Conservation (phyloP, 129 eudicot species). For the Ambrosia trifida region DNA sequence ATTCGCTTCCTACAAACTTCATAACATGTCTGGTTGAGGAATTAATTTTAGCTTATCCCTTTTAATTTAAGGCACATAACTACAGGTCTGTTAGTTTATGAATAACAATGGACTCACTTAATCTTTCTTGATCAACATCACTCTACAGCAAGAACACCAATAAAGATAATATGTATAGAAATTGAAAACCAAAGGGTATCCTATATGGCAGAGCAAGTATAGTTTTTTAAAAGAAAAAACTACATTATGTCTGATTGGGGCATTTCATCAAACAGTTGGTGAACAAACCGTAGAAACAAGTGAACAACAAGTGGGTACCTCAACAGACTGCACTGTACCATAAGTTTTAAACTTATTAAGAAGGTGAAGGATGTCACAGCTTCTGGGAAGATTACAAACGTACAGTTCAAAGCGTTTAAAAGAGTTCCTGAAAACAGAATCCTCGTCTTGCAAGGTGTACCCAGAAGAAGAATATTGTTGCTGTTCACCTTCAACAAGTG, state of each 20-base stretch:
- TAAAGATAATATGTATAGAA: neutral
- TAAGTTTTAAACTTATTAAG: slow-evolving; percentile 31
- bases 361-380: slow-evolving; percentile 37
- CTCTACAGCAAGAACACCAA: neutral
- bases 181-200: neutral
- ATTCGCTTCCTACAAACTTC: neutral
- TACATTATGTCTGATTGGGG: neutral
- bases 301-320: slow-evolving; percentile 23
- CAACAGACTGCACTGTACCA: slow-evolving; percentile 54
- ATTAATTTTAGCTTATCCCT: neutral
- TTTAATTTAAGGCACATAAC: neutral
- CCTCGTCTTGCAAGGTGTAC: slow-evolving; percentile 29
- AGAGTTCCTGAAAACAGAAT: slow-evolving; percentile 27
- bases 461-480: slow-evolving; percentile 23
- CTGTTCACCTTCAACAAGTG: slow-evolving; percentile 27
- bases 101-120: neutral
- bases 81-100: neutral
- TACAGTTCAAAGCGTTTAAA: slow-evolving; percentile 37
- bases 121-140: neutral
- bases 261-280: slow-evolving; percentile 26
- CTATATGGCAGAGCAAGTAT: neutral
- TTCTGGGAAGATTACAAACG: slow-evolving; percentile 53
- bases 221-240: neutral
- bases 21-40: slow-evolving; percentile 1
- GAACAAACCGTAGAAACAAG: neutral